Evolutionary conservation across 805 yeast species (phyloP).

Genomic region (Kazachstania bromeliacearum): DNA sequence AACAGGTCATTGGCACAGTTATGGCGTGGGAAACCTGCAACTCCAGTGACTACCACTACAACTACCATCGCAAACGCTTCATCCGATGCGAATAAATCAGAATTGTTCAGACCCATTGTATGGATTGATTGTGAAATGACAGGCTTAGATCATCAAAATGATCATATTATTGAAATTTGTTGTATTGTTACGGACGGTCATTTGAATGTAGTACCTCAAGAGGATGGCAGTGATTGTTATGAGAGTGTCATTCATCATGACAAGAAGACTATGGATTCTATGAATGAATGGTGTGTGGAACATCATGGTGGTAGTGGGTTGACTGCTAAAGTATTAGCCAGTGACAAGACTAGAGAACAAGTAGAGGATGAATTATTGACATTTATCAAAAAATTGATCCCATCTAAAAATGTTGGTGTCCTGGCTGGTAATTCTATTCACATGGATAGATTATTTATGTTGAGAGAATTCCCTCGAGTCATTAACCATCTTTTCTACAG

Average conservation of each 20-base stretch:
- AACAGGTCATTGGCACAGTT: too few relatives aligned
- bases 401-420: constrained; percentile 48
- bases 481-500: constrained; percentile 60
- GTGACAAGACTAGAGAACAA: constrained; percentile 41
- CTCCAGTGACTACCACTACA: background rate
- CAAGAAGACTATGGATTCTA: constrained; percentile 47
- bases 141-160: constrained; percentile 73
- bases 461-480: constrained; percentile 72
- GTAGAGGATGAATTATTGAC: constrained; percentile 59
- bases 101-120: constrained; percentile 41
- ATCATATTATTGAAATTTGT: constrained; percentile 84
- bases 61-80: background rate
- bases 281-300: constrained; percentile 82
- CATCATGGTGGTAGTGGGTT: constrained; percentile 79
- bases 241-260: constrained; percentile 74
- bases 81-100: background rate
- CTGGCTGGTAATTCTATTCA: constrained; percentile 90
- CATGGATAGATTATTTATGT: constrained; percentile 80
- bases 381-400: constrained; percentile 50
- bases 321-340: constrained; percentile 54
- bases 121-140: constrained; percentile 99
- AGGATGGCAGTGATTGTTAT: constrained; percentile 45
- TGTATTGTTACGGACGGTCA: constrained; percentile 83
- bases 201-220: constrained; percentile 53
- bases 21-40: too few relatives aligned